These are phyloP conservation scores for Allantophomopsis lycopodina DNA, from an alignment of 2,329 filamentous ascomycete species.

Conservation along the genomic window DNA sequence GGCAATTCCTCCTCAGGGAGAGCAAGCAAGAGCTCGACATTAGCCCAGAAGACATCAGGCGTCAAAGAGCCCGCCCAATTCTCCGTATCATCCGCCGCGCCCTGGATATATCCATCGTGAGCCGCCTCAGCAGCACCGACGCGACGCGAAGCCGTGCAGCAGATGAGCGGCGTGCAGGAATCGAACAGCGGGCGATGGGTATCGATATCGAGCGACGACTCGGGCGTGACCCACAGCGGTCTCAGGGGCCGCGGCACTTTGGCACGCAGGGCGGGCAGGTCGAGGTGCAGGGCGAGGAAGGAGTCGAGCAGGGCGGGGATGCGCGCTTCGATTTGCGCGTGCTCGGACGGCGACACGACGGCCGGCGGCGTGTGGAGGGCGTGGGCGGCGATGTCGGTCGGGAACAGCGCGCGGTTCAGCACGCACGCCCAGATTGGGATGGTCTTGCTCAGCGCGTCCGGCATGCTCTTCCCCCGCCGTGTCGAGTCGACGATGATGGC, in stretches of 20 bases:
- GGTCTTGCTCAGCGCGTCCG: slow-evolving; percentile 87
- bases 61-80: slow-evolving; percentile 80
- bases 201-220: slow-evolving; percentile 31
- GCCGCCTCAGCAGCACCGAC: slow-evolving; percentile 55
- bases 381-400: slow-evolving; percentile 25
- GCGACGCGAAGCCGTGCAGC: slow-evolving; percentile 71
- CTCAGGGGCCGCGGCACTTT: slow-evolving; percentile 59
- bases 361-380: slow-evolving; percentile 57
- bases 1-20: slow-evolving; percentile 53
- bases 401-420: slow-evolving; percentile 68
- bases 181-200: slow-evolving; percentile 26
- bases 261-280: slow-evolving; percentile 39
- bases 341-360: slow-evolving; percentile 61
- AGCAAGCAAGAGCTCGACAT: slow-evolving; percentile 44
- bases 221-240: slow-evolving; percentile 68
- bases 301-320: slow-evolving; percentile 28
- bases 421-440: slow-evolving; percentile 89
- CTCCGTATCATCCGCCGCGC: slow-evolving; percentile 88
- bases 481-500: slow-evolving; percentile 89
- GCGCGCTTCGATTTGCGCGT: slow-evolving; percentile 57
- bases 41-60: slow-evolving; percentile 64
- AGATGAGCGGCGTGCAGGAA: slow-evolving; percentile 59
- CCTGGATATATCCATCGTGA: slow-evolving; percentile 76
- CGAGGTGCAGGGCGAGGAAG: slow-evolving; percentile 44
- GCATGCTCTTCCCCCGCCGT: slow-evolving; percentile 85